Percentiles rank a stretch among this genome's conserved stretches.
These are phyloP conservation scores for Tuber indicum DNA, from an alignment of 495 filamentous ascomycete species.

Conservation along the genomic window DNA sequence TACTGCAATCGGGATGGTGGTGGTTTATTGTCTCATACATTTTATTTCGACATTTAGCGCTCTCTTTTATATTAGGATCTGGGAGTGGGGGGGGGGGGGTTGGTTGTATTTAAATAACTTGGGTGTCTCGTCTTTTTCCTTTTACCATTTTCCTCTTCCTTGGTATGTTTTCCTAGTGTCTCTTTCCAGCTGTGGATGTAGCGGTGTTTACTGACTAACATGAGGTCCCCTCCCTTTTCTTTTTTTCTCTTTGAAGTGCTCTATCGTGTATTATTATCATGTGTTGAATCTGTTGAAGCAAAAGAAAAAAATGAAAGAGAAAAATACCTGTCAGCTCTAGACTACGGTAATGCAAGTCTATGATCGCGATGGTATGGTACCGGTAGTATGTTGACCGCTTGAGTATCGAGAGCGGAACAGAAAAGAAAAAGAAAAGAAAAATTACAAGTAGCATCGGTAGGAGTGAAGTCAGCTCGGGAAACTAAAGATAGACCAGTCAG, in stretches of 20 bases:
- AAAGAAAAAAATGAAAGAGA: background rate
- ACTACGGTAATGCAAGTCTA: background rate
- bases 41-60: background rate
- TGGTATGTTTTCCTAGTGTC: background rate
- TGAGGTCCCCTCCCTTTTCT: background rate
- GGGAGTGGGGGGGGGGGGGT: background rate
- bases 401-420: background rate
- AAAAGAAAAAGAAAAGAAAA: background rate
- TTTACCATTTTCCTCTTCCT: background rate
- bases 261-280: background rate
- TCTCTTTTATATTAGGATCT: background rate
- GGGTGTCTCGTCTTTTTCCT: background rate
- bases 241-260: background rate
- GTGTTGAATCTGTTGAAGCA: background rate
- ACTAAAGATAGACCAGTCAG: background rate
- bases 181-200: background rate
- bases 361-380: background rate
- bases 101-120: background rate
- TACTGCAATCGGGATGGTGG: background rate
- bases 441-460: background rate
- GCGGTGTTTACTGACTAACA: background rate
- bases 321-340: background rate
- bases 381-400: background rate
- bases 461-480: background rate
- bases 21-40: background rate